A percentile compares a stretch with the other conserved stretches of the same genome.
Evolutionary conservation across 2,329 filamentous ascomycete species (phyloP).

Genomic region (Calonectria pteridis): DNA sequence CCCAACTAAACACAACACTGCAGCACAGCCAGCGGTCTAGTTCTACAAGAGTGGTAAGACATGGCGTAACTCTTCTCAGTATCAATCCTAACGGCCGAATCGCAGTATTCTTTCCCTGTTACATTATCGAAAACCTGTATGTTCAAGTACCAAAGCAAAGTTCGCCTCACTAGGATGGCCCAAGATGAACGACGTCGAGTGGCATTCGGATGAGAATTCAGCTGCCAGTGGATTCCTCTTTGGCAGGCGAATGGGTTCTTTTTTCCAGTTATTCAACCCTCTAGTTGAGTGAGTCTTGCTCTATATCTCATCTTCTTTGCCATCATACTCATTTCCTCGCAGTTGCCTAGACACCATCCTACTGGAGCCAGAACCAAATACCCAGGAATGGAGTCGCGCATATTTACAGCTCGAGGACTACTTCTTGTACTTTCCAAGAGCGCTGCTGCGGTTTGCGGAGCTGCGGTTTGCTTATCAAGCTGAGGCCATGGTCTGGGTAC

Average conservation of each 20-base stretch:
- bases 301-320: not conserved
- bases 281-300: not conserved
- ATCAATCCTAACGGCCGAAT: not conserved
- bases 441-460: not conserved
- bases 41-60: not conserved
- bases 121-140: not conserved
- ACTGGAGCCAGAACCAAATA: not conserved
- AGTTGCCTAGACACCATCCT: not conserved
- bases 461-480: not conserved
- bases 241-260: not conserved
- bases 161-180: not conserved
- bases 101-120: not conserved
- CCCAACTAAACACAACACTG: not conserved
- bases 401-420: not conserved
- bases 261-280: not conserved
- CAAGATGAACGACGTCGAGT: not conserved
- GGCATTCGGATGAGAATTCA: not conserved
- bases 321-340: not conserved
- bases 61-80: not conserved
- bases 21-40: not conserved
- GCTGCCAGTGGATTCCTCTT: not conserved
- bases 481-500: slow-evolving; percentile 4
- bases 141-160: not conserved
- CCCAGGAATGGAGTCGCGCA: not conserved
- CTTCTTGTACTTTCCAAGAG: not conserved